Evolutionary conservation across 2,329 filamentous ascomycete genomes (phyloP), one percentile per base, ranked within the genome.

Genomic region (Penicillium sp.): DNA sequence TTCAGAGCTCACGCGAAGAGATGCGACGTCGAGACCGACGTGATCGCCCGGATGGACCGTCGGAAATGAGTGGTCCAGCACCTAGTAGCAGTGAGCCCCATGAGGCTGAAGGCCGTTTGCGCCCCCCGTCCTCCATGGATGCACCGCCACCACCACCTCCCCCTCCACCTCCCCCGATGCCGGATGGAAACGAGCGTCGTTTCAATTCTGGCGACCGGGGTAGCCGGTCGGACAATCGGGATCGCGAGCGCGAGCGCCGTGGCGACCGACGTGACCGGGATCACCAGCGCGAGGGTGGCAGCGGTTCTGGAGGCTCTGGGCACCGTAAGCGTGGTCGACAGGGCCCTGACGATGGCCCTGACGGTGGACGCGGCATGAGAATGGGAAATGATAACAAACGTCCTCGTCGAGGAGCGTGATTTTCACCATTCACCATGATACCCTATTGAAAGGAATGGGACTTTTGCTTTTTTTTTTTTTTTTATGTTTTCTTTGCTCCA

Each of bases 371-470:
- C 31, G 69, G 68, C n/a, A 64, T 61, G 49, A 60, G 70, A n/a
- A 65, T 64, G 55, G 65, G 68, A 13, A 63, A 63, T 48, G 70
- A 73, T 13, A 71, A 58, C 53, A 73, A 73, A 55, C 66, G 70
- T 38, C 61, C 66, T 40, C 68, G 70, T 49, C 65, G 70, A 45
- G 70, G 70, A 43, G 58, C 57, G 24, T 70, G 55, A 67, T 45
- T 34, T n/a, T 19, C n/a, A 32, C 19, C 19, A 21, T 39, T 43
- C 31, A 17, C 48, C 19, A 24, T 39, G 39, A 39, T 48, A 33
- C 32, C 43, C 37, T 26, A 38, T 43, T 50, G 21, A 29, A 34
- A n/a, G 29, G 42, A 37, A 46, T 34, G 28, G 34, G 13, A 43
- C 34, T 35, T 37, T 37, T 43, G 34, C 38, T 54, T 47, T 55